A percentile compares a stretch with the other conserved stretches of the same genome.
These are phyloP conservation scores for Ophiostoma sp. DNA, from an alignment of 2,329 filamentous ascomycete species.

Conservation along the genomic window DNA sequence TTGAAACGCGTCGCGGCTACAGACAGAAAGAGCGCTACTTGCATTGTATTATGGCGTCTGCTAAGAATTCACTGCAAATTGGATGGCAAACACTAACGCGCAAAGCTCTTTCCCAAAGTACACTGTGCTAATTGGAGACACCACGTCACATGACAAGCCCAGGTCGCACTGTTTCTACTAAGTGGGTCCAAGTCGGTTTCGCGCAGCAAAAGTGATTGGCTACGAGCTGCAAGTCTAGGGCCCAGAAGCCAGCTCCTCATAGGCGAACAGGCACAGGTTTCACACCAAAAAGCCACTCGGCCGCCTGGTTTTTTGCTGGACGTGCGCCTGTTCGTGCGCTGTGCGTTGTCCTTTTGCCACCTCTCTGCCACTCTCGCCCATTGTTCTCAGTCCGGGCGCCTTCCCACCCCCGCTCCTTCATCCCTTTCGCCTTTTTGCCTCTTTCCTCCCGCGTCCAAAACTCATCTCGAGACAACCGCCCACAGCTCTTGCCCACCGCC, in stretches of 20 bases:
- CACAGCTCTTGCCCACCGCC: slow-evolving; percentile 24
- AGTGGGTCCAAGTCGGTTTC: not conserved
- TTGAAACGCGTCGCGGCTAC: slow-evolving; percentile 22
- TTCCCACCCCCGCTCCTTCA: not conserved
- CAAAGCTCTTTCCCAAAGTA: not conserved
- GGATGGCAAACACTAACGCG: not conserved
- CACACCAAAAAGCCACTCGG: slow-evolving; percentile 4
- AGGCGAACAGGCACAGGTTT: not conserved
- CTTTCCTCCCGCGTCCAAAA: slow-evolving; percentile 31
- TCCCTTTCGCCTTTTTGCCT: slow-evolving; percentile 1
- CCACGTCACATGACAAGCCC: not conserved
- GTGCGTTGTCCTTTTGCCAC: not conserved
- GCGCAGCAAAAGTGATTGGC: not conserved
- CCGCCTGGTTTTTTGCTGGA: not conserved
- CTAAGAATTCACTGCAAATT: not conserved
- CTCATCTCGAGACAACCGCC: slow-evolving; percentile 33
- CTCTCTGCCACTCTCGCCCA: slow-evolving; percentile 3
- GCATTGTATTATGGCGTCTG: too few species aligned
- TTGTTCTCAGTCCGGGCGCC: not conserved
- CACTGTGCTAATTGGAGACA: not conserved
- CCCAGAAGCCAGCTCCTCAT: not conserved
- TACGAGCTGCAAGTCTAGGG: not conserved
- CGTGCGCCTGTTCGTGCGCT: slow-evolving; percentile 8
- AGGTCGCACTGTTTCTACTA: not conserved
- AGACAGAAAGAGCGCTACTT: not conserved